These are phyloP conservation scores for Harrya chromipes DNA, from an alignment of 768 basidiomycete genomes.

Conservation along the genomic window DNA sequence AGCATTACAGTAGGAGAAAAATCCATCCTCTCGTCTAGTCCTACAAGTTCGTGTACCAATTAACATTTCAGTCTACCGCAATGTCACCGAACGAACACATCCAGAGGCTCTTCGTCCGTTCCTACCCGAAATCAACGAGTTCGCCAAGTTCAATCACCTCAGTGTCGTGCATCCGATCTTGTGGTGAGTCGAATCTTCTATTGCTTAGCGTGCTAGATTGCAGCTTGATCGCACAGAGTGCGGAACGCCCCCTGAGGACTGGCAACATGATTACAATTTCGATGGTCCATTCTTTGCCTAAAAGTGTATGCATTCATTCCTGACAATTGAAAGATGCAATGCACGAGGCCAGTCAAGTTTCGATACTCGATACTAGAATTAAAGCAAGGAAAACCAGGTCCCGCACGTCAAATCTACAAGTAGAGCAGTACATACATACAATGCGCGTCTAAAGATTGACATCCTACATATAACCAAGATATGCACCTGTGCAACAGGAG, in stretches of 20 bases:
- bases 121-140: slow-evolving; percentile 50
- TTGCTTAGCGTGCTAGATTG: neutral
- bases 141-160: slow-evolving; percentile 49
- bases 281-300: too few relatives aligned
- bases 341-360: too few relatives aligned
- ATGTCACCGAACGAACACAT: slow-evolving; percentile 45
- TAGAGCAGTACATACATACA: slow-evolving; percentile 10
- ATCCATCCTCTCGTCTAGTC: neutral
- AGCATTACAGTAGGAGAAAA: slow-evolving; percentile 56
- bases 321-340: too few relatives aligned
- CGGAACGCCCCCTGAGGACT: too few relatives aligned
- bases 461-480: slow-evolving; percentile 6
- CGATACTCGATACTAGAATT: neutral
- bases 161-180: slow-evolving; percentile 49
- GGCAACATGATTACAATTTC: too few relatives aligned
- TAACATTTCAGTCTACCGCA: slow-evolving; percentile 43
- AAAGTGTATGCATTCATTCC: too few relatives aligned
- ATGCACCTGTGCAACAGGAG: slow-evolving; percentile 6
- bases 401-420: slow-evolving; percentile 19
- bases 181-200: slow-evolving; percentile 27
- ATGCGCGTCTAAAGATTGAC: slow-evolving; percentile 3
- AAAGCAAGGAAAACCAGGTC: neutral
- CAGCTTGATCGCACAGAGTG: slow-evolving; percentile 49
- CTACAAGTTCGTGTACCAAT: neutral
- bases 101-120: slow-evolving; percentile 49